Base-by-base conservation (phyloP, 1,139 yeast genomes). In the Suhomyces chickasaworum region DNA sequence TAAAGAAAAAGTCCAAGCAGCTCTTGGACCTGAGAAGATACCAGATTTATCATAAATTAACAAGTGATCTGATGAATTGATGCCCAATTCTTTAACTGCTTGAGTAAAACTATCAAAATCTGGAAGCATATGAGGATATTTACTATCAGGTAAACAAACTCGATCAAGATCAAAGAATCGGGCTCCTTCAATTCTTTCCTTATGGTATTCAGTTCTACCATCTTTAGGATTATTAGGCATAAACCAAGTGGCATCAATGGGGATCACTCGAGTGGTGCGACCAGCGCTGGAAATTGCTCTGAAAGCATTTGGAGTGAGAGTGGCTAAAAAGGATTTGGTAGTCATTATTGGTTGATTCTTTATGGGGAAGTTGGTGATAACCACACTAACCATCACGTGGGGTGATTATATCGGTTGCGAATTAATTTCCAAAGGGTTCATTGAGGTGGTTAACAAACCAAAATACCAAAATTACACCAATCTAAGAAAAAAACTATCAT, bases 81-180 rank as follows among this genome's bases (percentile, higher is more conserved):
- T 60, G 2, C 82, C 82, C 51, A 80, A 65, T 16, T 75, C 59
- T 25, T 78, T 64, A 63, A 88, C 75, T 1, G 78, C 75, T 4
- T 58, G 43, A 45, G 78, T 78, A 65, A 89, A 91, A 4, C 73
- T 74, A 2, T 65, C 67, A 37, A 70, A 64, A 4, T 75, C 66
- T 2, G 98, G 97, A 25, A 91, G 73, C 97, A 90, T 93, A 61
- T 93, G 98, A 1, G 98, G 97, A 58, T 78, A 91, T 15, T 76
- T 70, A 7, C 89, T 81, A 1, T 64, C 53, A 1, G 66, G 65
- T 50, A 84, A 84, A 49, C 82, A 81, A 39, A 88, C 70, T 27
- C 69, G 78, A 58, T 90, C 97, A 47, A 93, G 78, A 58, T 91
- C 96, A 57, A 90, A 88, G 66, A 78, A 90, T 6, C 83, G 82